Conservation (phyloP, 768 basidiomycete species). For the Naganishia vaughanmartiniae region DNA sequence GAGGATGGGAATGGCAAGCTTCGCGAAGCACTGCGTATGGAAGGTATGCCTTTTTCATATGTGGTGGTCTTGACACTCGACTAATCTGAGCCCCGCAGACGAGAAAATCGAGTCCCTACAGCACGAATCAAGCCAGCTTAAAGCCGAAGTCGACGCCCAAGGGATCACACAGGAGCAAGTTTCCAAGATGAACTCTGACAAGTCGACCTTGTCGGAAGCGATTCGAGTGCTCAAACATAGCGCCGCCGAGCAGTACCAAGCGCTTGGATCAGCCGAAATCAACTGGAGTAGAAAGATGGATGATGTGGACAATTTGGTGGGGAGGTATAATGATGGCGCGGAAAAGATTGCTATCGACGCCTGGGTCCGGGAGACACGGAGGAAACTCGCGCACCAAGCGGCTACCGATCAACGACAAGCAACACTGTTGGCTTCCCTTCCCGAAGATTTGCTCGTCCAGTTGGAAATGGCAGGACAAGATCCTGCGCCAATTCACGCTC, state of each 20-base stretch:
- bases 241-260: constrained; percentile 68
- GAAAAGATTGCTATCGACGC: constrained; percentile 48
- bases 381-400: not conserved
- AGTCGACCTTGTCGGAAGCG: constrained; percentile 70
- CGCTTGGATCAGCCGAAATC: constrained; percentile 77
- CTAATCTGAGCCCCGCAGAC: constrained; percentile 6
- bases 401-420: not conserved
- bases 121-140: constrained; percentile 57
- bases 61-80: constrained; percentile 30
- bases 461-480: constrained; percentile 22
- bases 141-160: constrained; percentile 70
- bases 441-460: constrained; percentile 10
- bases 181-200: constrained; percentile 81
- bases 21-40: constrained; percentile 38
- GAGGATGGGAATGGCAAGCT: constrained; percentile 70
- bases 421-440: not conserved
- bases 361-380: constrained; percentile 54
- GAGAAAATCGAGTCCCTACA: constrained; percentile 63
- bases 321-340: constrained; percentile 72
- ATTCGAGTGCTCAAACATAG: constrained; percentile 75
- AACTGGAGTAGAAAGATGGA: constrained; percentile 73
- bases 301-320: constrained; percentile 75
- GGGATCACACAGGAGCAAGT: constrained; percentile 91
- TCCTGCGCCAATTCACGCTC: constrained; percentile 13
- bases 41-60: constrained; percentile 34